Conservation (phyloP, 2,329 filamentous ascomycete genomes). For the Cordyceps cateniannulata region DNA sequence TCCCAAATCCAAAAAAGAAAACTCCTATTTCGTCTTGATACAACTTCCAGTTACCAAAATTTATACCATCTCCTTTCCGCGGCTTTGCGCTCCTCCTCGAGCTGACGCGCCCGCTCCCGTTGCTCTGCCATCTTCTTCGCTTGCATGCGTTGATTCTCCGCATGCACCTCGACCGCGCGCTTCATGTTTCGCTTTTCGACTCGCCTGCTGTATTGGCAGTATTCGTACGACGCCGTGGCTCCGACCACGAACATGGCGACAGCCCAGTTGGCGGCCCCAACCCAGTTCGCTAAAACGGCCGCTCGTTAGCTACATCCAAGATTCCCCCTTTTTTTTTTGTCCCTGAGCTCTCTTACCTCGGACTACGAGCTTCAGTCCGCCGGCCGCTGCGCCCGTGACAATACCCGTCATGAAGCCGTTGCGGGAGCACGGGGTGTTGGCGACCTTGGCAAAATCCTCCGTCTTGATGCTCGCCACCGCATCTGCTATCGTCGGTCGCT, state of each 20-base stretch:
- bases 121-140: constrained; percentile 30
- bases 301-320: neutral
- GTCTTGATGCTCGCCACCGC: constrained; percentile 61
- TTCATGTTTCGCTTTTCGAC: constrained; percentile 79
- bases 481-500: constrained; percentile 42
- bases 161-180: constrained; percentile 64
- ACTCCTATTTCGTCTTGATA: neutral
- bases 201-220: constrained; percentile 68
- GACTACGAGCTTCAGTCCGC: constrained; percentile 66
- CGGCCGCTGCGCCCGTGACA: constrained; percentile 67
- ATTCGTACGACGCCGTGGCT: constrained; percentile 72
- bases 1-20: neutral
- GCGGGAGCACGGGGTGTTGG: constrained; percentile 76
- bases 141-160: constrained; percentile 44
- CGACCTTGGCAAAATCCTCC: constrained; percentile 64
- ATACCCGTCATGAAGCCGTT: constrained; percentile 81
- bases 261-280: constrained; percentile 72
- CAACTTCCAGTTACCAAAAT: constrained; percentile 39
- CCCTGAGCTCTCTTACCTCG: constrained; percentile 54
- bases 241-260: constrained; percentile 68
- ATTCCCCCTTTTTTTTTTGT: neutral
- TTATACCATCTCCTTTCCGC: constrained; percentile 46
- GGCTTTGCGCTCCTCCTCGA: constrained; percentile 27
- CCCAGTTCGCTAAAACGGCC: constrained; percentile 1
- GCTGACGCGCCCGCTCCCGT: constrained; percentile 31